A percentile compares a stretch with the other conserved stretches of the same genome.
Conservation (phyloP, 2,329 filamentous ascomycete genomes). For the Dendrostoma leiphaemia region DNA sequence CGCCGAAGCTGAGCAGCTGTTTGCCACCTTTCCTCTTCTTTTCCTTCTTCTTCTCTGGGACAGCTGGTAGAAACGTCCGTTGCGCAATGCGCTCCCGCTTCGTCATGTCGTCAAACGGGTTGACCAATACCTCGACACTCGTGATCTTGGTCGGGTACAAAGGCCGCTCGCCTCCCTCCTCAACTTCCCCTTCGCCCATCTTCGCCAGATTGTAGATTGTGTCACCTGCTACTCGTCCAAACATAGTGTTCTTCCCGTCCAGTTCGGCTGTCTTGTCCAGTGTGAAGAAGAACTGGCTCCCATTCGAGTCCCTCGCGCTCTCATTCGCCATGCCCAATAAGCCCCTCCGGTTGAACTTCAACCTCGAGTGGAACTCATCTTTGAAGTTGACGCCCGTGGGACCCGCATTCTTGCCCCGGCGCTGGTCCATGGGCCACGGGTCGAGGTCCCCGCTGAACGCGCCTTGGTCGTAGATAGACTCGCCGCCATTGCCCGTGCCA, state of each 20-base stretch:
- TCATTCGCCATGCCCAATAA: conserved; percentile 96
- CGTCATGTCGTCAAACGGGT: conserved; percentile 80
- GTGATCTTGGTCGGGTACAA: conserved; percentile 82
- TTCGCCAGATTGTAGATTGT: conserved; percentile 95
- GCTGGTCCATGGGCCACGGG: conserved; percentile 66
- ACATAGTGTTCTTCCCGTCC: conserved; percentile 87
- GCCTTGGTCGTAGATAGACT: conserved; percentile 87
- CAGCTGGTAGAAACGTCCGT: conserved; percentile 43
- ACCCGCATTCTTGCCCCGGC: conserved; percentile 60
- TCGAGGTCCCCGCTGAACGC: conserved; percentile 72
- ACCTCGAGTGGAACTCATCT: conserved; percentile 87
- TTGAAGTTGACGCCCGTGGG: conserved; percentile 60
- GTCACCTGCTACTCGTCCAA: conserved; percentile 87
- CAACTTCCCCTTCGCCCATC: conserved; percentile 84
- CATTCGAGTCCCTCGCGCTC: conserved; percentile 74
- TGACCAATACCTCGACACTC: conserved; percentile 71
- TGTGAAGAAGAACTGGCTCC: conserved; percentile 97
- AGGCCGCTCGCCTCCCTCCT: conserved; percentile 76
- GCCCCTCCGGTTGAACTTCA: conserved; percentile 90
- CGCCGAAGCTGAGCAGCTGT: conserved; percentile 75
- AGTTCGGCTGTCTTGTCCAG: conserved; percentile 81
- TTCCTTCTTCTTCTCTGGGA: conserved; percentile 50
- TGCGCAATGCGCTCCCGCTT: conserved; percentile 60
- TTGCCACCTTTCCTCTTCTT: conserved; percentile 75
- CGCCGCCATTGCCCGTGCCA: conserved; percentile 85